Evolutionary conservation across 331 rosid genomes (phyloP), one percentile per base, ranked within the genome.

Genomic region (Acacia concinna): DNA sequence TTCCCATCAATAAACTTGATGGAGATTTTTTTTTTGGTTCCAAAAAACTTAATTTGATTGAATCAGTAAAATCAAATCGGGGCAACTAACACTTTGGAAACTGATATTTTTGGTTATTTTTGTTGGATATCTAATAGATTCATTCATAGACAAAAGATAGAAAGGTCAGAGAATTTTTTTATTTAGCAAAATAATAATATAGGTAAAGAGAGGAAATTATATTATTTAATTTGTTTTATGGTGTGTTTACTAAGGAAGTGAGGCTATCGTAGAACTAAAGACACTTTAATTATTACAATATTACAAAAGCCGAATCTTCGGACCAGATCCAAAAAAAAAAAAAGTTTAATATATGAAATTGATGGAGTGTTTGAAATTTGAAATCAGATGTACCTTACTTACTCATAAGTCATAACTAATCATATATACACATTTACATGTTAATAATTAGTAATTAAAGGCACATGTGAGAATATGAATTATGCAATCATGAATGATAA

Each of bases 231-330:
- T 20, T 64, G n/a, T 65, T 8, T n/a, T 4, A 9, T 52, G 8
- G 47, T 60, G 43, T 35, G 13, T 46, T 77, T 14, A 73, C 20
- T 10, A 60, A 56, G 63, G 63, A 56, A 79, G 83, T 32, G 60
- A 27, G 6, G 83, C 2, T 81, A 74, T 74, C 71, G 76, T 74
- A 67, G 76, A 67, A 81, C n/a, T 41, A 44, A 81, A 81, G 80
- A 41, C 34, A 66, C 46, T 17, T 2, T 72, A 79, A 79, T 79
- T 49, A 79, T 79, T 62, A 81, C 59, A 30, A 43, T 8, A 40
- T 41, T 56, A n/a, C 38, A 74, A 80, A 72, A 79, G 79, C 70
- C 84, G 77, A 74, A 74, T 74, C 69, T 74, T 73, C 76, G 64
- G 70, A 74, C 5, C 40, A 15, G 7, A 4, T 23, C 62, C 62